Evolutionary conservation across 495 filamentous ascomycete species (phyloP).

Genomic region (Trichodelitschia bisporula): DNA sequence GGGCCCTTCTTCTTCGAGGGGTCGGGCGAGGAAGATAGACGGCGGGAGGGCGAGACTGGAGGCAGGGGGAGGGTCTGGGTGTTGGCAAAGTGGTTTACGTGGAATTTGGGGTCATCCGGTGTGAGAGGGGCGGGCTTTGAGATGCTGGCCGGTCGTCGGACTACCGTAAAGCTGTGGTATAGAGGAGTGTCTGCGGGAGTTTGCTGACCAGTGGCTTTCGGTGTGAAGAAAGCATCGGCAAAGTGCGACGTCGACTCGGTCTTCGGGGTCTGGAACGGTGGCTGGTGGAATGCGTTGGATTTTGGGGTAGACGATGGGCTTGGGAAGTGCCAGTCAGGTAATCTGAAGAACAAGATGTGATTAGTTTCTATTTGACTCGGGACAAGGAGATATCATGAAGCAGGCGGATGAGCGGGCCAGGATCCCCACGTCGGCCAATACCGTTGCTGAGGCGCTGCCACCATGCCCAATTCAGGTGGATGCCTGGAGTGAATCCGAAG

Average conservation of each 20-base stretch:
- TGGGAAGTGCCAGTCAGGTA: constrained; percentile 16
- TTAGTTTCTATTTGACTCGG: no score
- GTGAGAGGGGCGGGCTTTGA: constrained; percentile 5
- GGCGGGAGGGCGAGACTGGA: constrained; percentile 30
- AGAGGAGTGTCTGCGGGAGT: constrained; percentile 14
- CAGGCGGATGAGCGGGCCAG: no score
- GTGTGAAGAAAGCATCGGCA: constrained; percentile 17
- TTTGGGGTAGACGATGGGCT: constrained; percentile 17
- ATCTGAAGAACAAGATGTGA: constrained; percentile 9
- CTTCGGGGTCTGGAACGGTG: constrained; percentile 13
- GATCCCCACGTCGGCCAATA: no score
- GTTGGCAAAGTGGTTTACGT: constrained; percentile 33
- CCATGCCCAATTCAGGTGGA: no score
- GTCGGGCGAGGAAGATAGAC: constrained; percentile 29
- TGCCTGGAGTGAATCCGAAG: no score
- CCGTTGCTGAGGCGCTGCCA: no score
- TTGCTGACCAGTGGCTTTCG: constrained; percentile 12
- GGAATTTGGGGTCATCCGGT: constrained; percentile 14
- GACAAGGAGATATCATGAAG: no score
- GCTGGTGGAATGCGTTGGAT: constrained; percentile 9
- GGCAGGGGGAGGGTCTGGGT: constrained; percentile 25
- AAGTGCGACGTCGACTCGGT: constrained; percentile 14
- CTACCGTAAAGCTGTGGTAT: constrained; percentile 8
- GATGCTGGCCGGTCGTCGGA: constrained; percentile 10
- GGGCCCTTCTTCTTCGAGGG: constrained; percentile 8